These are phyloP conservation scores for Diplodia intermedia DNA, from an alignment of 2,329 filamentous ascomycete species.

Conservation along the genomic window DNA sequence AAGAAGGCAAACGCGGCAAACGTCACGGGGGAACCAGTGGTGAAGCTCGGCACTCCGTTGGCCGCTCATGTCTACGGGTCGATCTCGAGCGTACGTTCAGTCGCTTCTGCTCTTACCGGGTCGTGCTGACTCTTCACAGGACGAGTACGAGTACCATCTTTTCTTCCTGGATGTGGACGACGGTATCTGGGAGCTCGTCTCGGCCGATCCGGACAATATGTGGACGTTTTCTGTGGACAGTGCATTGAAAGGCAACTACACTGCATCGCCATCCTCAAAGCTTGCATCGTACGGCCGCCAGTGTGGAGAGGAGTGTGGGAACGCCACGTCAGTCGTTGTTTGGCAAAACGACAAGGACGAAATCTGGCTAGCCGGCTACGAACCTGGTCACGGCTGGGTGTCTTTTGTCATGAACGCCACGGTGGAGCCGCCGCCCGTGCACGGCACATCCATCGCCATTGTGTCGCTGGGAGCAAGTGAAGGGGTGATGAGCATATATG, in stretches of 20 bases:
- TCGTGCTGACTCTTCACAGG: background rate
- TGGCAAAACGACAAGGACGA: slow-evolving; percentile 5
- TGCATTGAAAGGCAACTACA: slow-evolving; percentile 10
- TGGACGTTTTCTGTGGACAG: background rate
- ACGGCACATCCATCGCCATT: slow-evolving; percentile 6
- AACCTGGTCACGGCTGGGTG: background rate
- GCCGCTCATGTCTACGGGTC: slow-evolving; percentile 18
- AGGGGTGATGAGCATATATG: slow-evolving; percentile 22
- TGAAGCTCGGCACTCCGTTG: slow-evolving; percentile 16
- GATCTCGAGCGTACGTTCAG: background rate
- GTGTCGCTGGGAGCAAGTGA: slow-evolving; percentile 15
- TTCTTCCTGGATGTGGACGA: slow-evolving; percentile 13
- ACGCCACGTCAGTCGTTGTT: slow-evolving; percentile 11
- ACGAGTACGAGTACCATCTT: slow-evolving; percentile 20
- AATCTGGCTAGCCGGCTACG: slow-evolving; percentile 14
- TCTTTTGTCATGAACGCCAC: slow-evolving; percentile 12
- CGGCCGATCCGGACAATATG: slow-evolving; percentile 10
- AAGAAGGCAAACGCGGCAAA: background rate
- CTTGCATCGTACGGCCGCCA: slow-evolving; percentile 17
- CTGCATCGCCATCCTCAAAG: background rate
- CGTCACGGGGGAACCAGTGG: background rate
- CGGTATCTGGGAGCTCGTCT: background rate
- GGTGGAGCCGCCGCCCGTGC: background rate
- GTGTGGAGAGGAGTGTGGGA: slow-evolving; percentile 9
- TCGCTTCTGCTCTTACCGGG: background rate